Evolutionary conservation across 345 rosid species (phyloP), one percentile per base, ranked within the genome.

Genomic region (Eucalyptus tenuipes): DNA sequence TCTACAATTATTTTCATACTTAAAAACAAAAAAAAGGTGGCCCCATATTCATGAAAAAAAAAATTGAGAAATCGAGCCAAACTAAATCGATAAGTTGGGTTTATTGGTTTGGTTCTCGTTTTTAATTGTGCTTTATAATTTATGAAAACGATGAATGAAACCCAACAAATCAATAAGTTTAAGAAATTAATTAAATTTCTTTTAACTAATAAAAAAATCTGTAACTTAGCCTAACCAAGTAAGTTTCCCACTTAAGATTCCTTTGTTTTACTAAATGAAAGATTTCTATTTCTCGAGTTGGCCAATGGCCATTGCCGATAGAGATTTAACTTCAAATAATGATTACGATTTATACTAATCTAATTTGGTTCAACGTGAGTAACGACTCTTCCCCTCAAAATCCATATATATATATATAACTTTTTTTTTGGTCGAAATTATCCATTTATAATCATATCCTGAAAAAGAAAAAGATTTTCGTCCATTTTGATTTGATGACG

Each of bases 21-120:
- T 20, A 52, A 52, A 52, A 52, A 20, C 25, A 52, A 52, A 52
- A 52, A 7, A 52, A 20, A 1, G 10, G 25, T 20, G 10, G 25
- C 4, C 9, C 57, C 57, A 20, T 52, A 29, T 64, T 64, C 9
- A 64, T n/a, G 29, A 59, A 29, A 64, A 3, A 8, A 59, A 14
- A 64, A n/a, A n/a, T 1, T 0, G 1, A n/a, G 40, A 64, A 64
- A 64, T 0, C 0, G 0, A n/a, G 10, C 10, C 5, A 15, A n/a
- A 64, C 10, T 64, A n/a, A 64, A n/a, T 14, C 5, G 3, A 64
- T 7, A 64, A 64, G 40, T 64, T n/a, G 40, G 10, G 37, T 64
- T 64, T 64, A 29, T 64, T 14, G 9, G 9, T 64, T 14, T 7
- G 8, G 5, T 64, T 64, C 15, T 64, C 3, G 2, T 64, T 6